phyloP scores from a whole-genome alignment of 345 rosid species.

The Pugionium cornutum region DNA sequence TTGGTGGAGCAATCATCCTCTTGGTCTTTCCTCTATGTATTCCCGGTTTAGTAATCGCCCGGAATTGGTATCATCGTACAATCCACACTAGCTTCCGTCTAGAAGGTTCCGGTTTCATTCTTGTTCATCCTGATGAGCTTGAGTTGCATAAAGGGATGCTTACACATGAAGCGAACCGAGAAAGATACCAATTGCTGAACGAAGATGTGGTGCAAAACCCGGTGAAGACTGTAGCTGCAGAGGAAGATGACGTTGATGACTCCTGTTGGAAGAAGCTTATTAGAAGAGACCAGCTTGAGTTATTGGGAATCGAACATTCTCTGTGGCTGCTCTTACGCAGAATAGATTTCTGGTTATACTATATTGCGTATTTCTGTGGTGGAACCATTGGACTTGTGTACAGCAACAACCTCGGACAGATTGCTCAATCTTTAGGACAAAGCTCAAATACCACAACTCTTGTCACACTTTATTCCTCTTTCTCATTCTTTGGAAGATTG shows the following conservation, averaged over 20 bases:
- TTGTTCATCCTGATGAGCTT: constrained; percentile 82
- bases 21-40: constrained; percentile 70
- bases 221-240: constrained; percentile 20
- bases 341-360: constrained; percentile 91
- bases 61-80: constrained; percentile 64
- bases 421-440: constrained; percentile 82
- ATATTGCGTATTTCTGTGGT: constrained; percentile 79
- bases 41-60: constrained; percentile 78
- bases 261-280: constrained; percentile 56
- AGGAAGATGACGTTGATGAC: constrained; percentile 29
- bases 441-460: constrained; percentile 59
- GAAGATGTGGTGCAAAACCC: constrained; percentile 31
- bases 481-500: constrained; percentile 96
- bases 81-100: constrained; percentile 66
- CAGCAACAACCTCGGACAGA: constrained; percentile 94
- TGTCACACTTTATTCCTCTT: constrained; percentile 82
- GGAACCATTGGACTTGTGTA: constrained; percentile 96
- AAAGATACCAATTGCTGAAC: constrained; percentile 39
- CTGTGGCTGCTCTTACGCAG: constrained; percentile 56
- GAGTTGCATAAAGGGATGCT: constrained; percentile 78
- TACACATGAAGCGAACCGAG: constrained; percentile 49
- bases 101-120: constrained; percentile 64
- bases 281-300: constrained; percentile 52
- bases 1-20: constrained; percentile 70
- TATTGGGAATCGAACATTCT: constrained; percentile 81